phyloP scores from a whole-genome alignment of 306 rosid species.

The Argentina anserina region DNA sequence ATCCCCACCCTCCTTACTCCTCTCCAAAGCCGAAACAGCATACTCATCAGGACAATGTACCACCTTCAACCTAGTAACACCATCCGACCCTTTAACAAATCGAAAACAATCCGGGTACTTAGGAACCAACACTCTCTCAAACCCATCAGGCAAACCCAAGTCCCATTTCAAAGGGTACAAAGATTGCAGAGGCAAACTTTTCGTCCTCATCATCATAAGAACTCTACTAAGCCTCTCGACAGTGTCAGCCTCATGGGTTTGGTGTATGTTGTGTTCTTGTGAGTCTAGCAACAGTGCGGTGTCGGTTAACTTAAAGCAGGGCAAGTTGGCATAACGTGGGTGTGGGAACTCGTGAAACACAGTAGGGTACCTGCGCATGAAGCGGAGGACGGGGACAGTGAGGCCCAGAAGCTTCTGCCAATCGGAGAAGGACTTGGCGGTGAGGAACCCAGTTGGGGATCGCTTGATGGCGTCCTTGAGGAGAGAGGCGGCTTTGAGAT shows the following conservation, averaged over 20 bases:
- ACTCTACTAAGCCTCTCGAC: constrained; percentile 57
- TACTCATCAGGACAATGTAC: constrained; percentile 56
- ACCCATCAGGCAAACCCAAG: constrained; percentile 74
- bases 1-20: constrained; percentile 42
- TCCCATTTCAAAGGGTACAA: constrained; percentile 74
- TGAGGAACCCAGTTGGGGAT: constrained; percentile 72
- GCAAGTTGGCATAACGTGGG: constrained; percentile 61
- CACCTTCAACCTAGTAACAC: constrained; percentile 37
- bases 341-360: constrained; percentile 85
- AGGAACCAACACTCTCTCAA: constrained; percentile 60
- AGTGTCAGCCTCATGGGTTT: constrained; percentile 42
- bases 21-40: constrained; percentile 68
- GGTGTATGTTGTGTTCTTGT: constrained; percentile 54
- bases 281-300: constrained; percentile 58
- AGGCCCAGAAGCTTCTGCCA: constrained; percentile 94
- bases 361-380: constrained; percentile 83
- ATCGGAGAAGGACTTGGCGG: constrained; percentile 62
- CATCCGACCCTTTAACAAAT: constrained; percentile 48
- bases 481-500: constrained; percentile 78
- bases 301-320: constrained; percentile 75
- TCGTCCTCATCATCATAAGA: constrained; percentile 69
- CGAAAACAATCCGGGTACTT: constrained; percentile 52
- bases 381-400: constrained; percentile 85
- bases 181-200: constrained; percentile 44
- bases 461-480: constrained; percentile 84